Base-by-base conservation (phyloP, 1,284 basidiomycete genomes). In the Ustilago cynodontis region DNA sequence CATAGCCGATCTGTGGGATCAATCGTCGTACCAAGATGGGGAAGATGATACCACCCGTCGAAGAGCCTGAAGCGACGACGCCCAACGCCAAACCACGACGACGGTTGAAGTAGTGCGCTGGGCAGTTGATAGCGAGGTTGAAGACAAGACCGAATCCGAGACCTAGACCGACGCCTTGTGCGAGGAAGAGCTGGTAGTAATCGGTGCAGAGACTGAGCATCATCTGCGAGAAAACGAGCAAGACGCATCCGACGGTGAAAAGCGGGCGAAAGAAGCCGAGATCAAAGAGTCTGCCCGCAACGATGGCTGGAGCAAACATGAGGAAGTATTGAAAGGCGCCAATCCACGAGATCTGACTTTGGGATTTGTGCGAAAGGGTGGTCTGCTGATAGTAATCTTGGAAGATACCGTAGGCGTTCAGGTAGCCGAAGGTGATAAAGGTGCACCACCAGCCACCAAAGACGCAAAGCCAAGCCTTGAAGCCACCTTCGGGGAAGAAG, bases 121-220 rank as follows among this genome's bases (percentile, higher is more conserved):
- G 75, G 33, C 71, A 64, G 37, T 60, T 61, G 64, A 80, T 69
- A 31, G 62, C 64, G 4, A 77, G 49, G 51, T 65, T 69, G 54
- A 74, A 78, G 2, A 80, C 62, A 43, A 76, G 31, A 6, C 81
- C 80, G n/a, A 78, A 71, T 0, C 80, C 78, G 7, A 81, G 68
- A 11, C 81, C 81, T 13, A 81, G 37, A 2, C 80, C 79, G 35
- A 83, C 53, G 2, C 82, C 82, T 41, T 83, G 79, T 0, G 79
- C 62, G 20, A 83, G 72, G 52, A 83, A 76, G 58, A 82, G 59
- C 60, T 82, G 80, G 45, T 74, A 83, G 54, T 78, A 82, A 24
- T 71, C 60, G n/a, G 56, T 77, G 18, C 65, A 77, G 2, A 83
- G 60, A 45, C 81, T 82, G 29, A 77, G 55, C 80, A 83, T 78